Evolutionary conservation across 192 early-diverging fungal genomes (phyloP), one percentile per base, ranked within the genome.

Genomic region (Coemansia sp.): DNA sequence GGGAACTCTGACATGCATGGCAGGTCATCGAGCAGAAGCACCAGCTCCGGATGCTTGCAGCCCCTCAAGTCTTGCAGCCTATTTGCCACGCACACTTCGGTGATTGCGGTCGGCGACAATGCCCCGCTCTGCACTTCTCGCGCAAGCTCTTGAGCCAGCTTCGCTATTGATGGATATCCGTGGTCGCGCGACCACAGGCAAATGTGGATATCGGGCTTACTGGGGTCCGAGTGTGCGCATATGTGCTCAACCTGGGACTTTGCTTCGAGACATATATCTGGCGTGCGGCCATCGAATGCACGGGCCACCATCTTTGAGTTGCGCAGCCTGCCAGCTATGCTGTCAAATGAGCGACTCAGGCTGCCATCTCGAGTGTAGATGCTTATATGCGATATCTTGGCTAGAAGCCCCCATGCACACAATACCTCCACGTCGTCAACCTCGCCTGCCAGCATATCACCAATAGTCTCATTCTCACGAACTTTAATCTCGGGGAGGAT

Each of bases 1-100:
- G 75, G 75, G 37, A 78, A 78, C 54, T 78, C 75, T 26, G 69
- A 66, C 15, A 78, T 51, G 59, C 70, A 72, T 4, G 71, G 53
- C 34, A 78, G 56, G 44, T 72, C 66, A 48, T 71, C 68, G 49
- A 64, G 67, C 14, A 42, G 28, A 10, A 78, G 58, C 52, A 78
- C 55, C 53, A 78, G 52, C 21, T 78, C 75, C 8, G 75, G 75
- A 38, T 78, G 75, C 26, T 48, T 28, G 42, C 52, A 37, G 7
- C 75, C 75, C 14, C 51, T 44, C 22, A 65, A 40, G 42, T 78
- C 68, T 8, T 38, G 38, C 31, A 78, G 65, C 52, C 28, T 37
- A 14, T 15, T 42, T 8, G 62, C 59, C 34, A 72, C 66, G 8
- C 51, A 20, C 1, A 17, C 0, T 37, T 78, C 75, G 62, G 64